These are phyloP conservation scores for Phaeosphaeria sp. DNA, from an alignment of 2,329 filamentous ascomycete species.

Conservation along the genomic window DNA sequence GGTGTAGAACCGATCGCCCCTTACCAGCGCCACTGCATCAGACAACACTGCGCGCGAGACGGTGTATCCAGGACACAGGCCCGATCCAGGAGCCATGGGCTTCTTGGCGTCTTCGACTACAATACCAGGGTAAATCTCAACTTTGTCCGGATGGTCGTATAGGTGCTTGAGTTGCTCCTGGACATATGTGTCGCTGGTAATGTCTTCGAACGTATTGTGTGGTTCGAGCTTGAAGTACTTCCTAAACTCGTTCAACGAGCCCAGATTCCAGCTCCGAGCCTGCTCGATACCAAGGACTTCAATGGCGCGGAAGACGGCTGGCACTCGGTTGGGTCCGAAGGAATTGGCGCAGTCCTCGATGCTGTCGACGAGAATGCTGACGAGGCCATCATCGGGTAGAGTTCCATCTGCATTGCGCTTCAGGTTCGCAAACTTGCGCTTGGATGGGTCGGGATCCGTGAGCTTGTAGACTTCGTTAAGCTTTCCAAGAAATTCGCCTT, in stretches of 20 bases:
- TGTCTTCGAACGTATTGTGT: slow-evolving; percentile 80
- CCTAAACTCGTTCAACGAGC: slow-evolving; percentile 83
- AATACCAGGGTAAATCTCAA: slow-evolving; percentile 81
- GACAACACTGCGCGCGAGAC: slow-evolving; percentile 78
- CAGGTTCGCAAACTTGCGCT: slow-evolving; percentile 72
- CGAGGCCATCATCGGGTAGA: slow-evolving; percentile 79
- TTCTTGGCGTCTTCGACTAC: slow-evolving; percentile 77
- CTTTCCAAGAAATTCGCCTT: slow-evolving; percentile 67
- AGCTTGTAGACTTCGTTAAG: slow-evolving; percentile 68
- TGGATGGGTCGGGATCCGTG: slow-evolving; percentile 69
- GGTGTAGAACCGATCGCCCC: slow-evolving; percentile 81
- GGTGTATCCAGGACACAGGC: slow-evolving; percentile 77
- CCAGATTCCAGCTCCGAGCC: slow-evolving; percentile 76
- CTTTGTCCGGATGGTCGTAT: slow-evolving; percentile 79
- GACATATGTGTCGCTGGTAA: slow-evolving; percentile 77
- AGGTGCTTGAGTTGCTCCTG: slow-evolving; percentile 64
- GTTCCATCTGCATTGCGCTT: slow-evolving; percentile 69
- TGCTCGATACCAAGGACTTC: slow-evolving; percentile 84
- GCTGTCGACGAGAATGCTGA: slow-evolving; percentile 70
- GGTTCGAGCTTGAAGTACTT: slow-evolving; percentile 80
- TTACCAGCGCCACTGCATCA: slow-evolving; percentile 78
- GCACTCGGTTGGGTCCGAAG: slow-evolving; percentile 71
- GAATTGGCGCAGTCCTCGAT: slow-evolving; percentile 76
- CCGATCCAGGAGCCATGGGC: slow-evolving; percentile 71
- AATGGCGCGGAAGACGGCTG: slow-evolving; percentile 73